Conservation (phyloP, 2,329 filamentous ascomycete species). For the Venturia nashicola region DNA sequence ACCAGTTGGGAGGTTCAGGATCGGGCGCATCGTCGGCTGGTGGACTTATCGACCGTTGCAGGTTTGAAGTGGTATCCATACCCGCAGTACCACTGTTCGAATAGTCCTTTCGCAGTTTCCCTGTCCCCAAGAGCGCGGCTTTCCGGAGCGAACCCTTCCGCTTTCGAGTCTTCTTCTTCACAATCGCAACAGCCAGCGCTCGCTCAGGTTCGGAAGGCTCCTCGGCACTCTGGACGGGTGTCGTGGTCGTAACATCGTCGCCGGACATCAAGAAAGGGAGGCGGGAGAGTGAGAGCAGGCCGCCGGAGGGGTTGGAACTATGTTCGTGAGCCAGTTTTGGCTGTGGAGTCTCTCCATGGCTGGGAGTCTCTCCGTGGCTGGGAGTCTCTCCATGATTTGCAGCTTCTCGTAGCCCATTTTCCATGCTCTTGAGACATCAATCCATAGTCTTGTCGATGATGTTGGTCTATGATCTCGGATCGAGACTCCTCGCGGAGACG, state of each 20-base stretch:
- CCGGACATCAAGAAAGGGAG: conserved; percentile 54
- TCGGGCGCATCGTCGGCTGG: conserved; percentile 10
- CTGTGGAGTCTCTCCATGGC: conserved; percentile 22
- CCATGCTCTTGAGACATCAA: conserved; percentile 10
- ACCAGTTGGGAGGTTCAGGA: background rate
- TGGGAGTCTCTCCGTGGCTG: too few species aligned
- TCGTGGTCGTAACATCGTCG: conserved; percentile 16
- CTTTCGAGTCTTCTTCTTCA: conserved; percentile 24
- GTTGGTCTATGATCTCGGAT: background rate
- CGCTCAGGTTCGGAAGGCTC: conserved; percentile 6
- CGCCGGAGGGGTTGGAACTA: conserved; percentile 49
- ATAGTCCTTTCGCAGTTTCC: conserved; percentile 46
- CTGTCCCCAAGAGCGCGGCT: conserved; percentile 68
- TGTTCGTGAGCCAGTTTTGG: conserved; percentile 18
- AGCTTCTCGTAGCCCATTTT: conserved; percentile 1
- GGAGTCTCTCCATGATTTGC: background rate
- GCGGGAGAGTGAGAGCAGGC: conserved; percentile 34
- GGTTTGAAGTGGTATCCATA: conserved; percentile 19
- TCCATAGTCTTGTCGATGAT: background rate
- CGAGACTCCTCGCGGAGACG: background rate
- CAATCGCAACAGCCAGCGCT: conserved; percentile 16
- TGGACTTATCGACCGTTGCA: conserved; percentile 13
- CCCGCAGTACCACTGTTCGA: conserved; percentile 6
- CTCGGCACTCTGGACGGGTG: conserved; percentile 14
- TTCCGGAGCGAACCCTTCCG: conserved; percentile 76